phyloP scores from a whole-genome alignment of 2,329 filamentous ascomycete species.

The Alternaria angustiovoidea region DNA sequence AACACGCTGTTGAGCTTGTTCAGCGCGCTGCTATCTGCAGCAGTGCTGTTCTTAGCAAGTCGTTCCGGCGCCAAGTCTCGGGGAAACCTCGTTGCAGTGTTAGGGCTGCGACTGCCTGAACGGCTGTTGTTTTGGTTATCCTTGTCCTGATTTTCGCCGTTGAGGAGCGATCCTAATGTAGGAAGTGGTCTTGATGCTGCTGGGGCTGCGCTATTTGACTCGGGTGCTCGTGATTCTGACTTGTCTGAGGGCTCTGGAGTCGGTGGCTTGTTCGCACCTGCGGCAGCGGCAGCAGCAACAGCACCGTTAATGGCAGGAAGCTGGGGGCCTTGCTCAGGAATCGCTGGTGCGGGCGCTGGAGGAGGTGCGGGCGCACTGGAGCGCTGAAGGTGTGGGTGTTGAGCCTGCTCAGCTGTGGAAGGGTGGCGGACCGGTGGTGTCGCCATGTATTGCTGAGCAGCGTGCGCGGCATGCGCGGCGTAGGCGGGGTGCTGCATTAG shows the following conservation, averaged over 20 bases:
- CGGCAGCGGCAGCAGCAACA: constrained; percentile 19
- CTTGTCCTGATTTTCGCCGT: constrained; percentile 37
- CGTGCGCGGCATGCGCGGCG: constrained; percentile 38
- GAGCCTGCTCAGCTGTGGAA: constrained; percentile 52
- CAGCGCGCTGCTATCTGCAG: constrained; percentile 41
- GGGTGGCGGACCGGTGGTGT: constrained; percentile 51
- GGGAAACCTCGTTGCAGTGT: constrained; percentile 38
- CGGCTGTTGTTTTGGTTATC: constrained; percentile 48
- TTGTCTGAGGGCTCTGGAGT: constrained; percentile 48
- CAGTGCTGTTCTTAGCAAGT: constrained; percentile 43
- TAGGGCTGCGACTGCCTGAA: constrained; percentile 54
- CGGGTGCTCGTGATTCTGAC: constrained; percentile 54
- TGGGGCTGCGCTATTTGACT: constrained; percentile 35
- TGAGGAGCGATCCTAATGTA: constrained; percentile 44
- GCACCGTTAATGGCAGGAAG: constrained; percentile 47
- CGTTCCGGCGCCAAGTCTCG: constrained; percentile 44
- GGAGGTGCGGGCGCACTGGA: constrained; percentile 26
- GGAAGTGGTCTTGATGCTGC: constrained; percentile 58
- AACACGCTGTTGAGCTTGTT: constrained; percentile 48
- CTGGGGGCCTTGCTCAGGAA: constrained; percentile 47
- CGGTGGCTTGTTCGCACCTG: constrained; percentile 39
- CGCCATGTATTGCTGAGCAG: constrained; percentile 46
- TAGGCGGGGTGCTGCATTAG: constrained; percentile 41
- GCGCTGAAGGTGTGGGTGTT: constrained; percentile 51
- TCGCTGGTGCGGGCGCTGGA: constrained; percentile 25